phyloP scores from a whole-genome alignment of 352 stramenopile genomes.

The Pythium graminicola region DNA sequence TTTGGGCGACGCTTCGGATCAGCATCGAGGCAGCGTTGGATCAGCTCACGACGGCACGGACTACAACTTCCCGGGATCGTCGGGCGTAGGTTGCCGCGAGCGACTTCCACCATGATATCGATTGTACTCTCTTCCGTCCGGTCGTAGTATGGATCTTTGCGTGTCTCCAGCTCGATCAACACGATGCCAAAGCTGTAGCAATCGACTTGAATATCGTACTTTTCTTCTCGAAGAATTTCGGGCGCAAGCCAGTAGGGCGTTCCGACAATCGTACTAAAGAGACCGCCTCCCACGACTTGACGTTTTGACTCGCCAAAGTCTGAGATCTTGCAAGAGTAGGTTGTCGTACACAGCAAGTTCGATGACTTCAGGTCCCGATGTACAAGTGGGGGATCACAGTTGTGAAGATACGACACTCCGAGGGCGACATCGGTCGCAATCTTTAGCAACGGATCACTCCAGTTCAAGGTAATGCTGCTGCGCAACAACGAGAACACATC shows the following conservation, averaged over 20 bases:
- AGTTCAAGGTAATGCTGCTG: slow-evolving; percentile 58
- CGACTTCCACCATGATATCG: slow-evolving; percentile 78
- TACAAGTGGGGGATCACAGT: slow-evolving; percentile 67
- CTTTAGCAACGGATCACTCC: slow-evolving; percentile 71
- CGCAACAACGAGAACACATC: slow-evolving; percentile 58
- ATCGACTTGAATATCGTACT: slow-evolving; percentile 78
- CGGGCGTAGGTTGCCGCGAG: slow-evolving; percentile 46
- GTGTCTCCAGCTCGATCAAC: slow-evolving; percentile 74
- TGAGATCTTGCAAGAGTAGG: slow-evolving; percentile 76
- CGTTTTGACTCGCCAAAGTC: slow-evolving; percentile 78
- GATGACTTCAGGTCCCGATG: slow-evolving; percentile 81
- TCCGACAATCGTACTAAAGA: slow-evolving; percentile 73
- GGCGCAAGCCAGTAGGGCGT: slow-evolving; percentile 84
- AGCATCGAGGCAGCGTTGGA: slow-evolving; percentile 54
- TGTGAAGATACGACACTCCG: slow-evolving; percentile 75
- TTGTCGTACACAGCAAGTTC: slow-evolving; percentile 67
- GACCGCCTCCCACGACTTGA: slow-evolving; percentile 30
- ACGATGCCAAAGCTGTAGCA: slow-evolving; percentile 88
- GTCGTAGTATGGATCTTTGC: slow-evolving; percentile 67
- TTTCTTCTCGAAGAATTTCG: slow-evolving; percentile 76
- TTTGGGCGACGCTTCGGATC: slow-evolving; percentile 50
- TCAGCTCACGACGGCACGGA: slow-evolving; percentile 54
- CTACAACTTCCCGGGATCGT: slow-evolving; percentile 58
- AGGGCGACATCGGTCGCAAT: slow-evolving; percentile 80
- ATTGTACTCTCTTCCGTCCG: slow-evolving; percentile 51